Evolutionary conservation across 331 rosid species (phyloP).

Genomic region (Malus hybrid): DNA sequence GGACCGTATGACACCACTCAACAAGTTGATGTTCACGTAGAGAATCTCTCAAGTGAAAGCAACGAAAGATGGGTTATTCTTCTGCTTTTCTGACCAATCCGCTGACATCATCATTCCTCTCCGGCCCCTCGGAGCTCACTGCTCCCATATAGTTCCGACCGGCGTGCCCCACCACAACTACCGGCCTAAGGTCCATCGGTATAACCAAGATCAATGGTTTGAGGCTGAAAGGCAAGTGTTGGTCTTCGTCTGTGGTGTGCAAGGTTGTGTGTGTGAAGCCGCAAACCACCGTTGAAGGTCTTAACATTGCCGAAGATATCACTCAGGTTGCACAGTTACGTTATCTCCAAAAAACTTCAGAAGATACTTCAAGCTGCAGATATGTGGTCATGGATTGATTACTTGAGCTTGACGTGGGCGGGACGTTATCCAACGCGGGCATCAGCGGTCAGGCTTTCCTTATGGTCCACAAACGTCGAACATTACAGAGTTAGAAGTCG

Average conservation of each 20-base stretch:
- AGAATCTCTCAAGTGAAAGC: neutral
- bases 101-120: conserved; percentile 23
- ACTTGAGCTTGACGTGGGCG: conserved; percentile 71
- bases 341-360: neutral
- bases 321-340: conserved; percentile 48
- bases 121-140: conserved; percentile 20
- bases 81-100: conserved; percentile 41
- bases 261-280: conserved; percentile 55
- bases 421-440: conserved; percentile 87
- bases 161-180: neutral
- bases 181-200: neutral
- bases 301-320: conserved; percentile 86
- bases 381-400: conserved; percentile 73
- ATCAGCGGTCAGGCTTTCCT: conserved; percentile 82
- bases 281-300: conserved; percentile 61
- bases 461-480: conserved; percentile 77
- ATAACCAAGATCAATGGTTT: neutral
- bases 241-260: conserved; percentile 40
- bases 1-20: too few relatives aligned
- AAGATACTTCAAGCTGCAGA: neutral
- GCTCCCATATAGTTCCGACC: conserved; percentile 13
- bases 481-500: conserved; percentile 76
- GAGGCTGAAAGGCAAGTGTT: neutral
- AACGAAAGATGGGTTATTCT: conserved; percentile 34
- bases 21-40: too few relatives aligned